These are phyloP conservation scores for Prunus kanzakura DNA, from an alignment of 306 rosid genomes.

Conservation along the genomic window DNA sequence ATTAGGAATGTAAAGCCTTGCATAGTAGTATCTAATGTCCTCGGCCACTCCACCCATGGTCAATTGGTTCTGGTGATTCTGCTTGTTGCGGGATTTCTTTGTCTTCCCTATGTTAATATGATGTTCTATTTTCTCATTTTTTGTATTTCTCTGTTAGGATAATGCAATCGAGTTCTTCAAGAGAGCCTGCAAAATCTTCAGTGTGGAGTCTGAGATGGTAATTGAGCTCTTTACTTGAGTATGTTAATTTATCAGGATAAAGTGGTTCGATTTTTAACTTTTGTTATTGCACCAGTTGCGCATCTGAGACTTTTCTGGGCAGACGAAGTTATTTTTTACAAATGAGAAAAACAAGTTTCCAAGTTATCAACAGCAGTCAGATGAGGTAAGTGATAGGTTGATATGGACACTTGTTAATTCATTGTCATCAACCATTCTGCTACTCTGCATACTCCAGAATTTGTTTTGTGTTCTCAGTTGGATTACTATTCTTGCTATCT, in stretches of 20 bases:
- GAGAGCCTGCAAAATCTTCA: constrained; percentile 90
- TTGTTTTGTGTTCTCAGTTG: neutral
- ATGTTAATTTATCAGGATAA: constrained; percentile 21
- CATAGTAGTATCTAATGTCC: neutral
- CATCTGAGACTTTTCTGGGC: constrained; percentile 93
- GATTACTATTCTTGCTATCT: neutral
- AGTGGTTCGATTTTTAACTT: constrained; percentile 27
- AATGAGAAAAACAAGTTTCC: constrained; percentile 43
- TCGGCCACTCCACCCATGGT: neutral
- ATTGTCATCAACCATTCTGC: neutral
- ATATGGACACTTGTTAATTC: constrained; percentile 3
- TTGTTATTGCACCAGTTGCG: constrained; percentile 58
- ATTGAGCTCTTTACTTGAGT: constrained; percentile 21
- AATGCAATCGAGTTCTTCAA: constrained; percentile 70
- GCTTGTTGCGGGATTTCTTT: neutral
- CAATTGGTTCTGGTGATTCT: neutral
- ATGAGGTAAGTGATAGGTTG: constrained; percentile 55
- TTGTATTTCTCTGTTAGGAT: constrained; percentile 51
- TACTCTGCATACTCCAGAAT: neutral
- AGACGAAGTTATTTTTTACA: constrained; percentile 41
- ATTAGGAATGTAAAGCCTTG: too few species aligned
- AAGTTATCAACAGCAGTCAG: constrained; percentile 57
- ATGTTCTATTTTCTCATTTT: constrained; percentile 10
- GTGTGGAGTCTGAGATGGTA: constrained; percentile 88
- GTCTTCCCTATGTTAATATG: constrained; percentile 15